phyloP scores from a whole-genome alignment of 2,329 filamentous ascomycete genomes.

The Neopestalotiopsis rosae region DNA sequence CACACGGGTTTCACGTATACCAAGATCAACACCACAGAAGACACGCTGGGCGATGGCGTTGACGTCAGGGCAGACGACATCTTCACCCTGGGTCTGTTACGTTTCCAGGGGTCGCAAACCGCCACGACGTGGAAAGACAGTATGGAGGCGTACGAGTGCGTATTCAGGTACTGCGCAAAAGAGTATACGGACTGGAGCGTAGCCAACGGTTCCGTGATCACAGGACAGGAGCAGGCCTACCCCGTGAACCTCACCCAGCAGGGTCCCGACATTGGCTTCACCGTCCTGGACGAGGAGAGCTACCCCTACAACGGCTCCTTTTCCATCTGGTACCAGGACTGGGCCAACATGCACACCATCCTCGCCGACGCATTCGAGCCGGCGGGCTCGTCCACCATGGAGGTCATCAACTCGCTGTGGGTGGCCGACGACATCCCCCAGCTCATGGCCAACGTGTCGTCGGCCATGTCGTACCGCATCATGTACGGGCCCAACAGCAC shows the following conservation, averaged over 20 bases:
- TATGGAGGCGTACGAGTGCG: background rate
- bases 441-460: constrained; percentile 2
- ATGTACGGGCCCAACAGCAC: constrained; percentile 14
- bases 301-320: background rate
- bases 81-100: background rate
- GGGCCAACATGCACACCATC: constrained; percentile 3
- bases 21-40: background rate
- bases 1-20: background rate
- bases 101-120: background rate
- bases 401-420: background rate
- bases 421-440: background rate
- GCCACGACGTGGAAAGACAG: background rate
- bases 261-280: background rate
- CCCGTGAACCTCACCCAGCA: background rate
- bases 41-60: background rate
- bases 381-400: background rate
- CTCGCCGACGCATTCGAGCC: background rate
- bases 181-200: background rate
- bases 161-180: background rate
- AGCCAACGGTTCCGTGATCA: background rate
- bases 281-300: background rate
- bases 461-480: constrained; percentile 11
- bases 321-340: background rate
- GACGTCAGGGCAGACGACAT: background rate
- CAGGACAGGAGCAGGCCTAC: background rate